Evolutionary conservation across 2,329 filamentous ascomycete genomes (phyloP).

Genomic region (Fusarium brevicatenulatum): DNA sequence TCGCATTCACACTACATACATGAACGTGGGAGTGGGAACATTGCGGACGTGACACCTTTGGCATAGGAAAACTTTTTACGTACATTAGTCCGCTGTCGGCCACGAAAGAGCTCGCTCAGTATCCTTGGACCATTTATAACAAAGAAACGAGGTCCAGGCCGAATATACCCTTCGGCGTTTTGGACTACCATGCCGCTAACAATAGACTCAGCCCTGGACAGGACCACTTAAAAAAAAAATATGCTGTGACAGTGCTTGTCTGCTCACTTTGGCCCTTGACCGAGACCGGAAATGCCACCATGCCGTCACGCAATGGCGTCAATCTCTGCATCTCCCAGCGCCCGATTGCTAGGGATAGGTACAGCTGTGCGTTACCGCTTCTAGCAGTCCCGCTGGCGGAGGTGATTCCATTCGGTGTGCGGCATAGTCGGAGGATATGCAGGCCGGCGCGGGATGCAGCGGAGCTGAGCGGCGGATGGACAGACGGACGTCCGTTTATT

Average conservation of each 20-base stretch:
- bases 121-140: conserved; percentile 14
- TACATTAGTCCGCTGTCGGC: conserved; percentile 34
- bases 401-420: conserved; percentile 9
- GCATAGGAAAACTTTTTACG: conserved; percentile 33
- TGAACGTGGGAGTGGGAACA: conserved; percentile 23
- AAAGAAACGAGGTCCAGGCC: conserved; percentile 18
- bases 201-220: conserved; percentile 27
- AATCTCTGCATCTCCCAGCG: conserved; percentile 34
- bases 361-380: conserved; percentile 34
- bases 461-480: conserved; percentile 18
- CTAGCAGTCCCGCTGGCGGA: conserved; percentile 42
- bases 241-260: conserved; percentile 4
- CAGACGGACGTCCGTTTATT: conserved; percentile 11
- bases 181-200: conserved; percentile 24
- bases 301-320: conserved; percentile 45
- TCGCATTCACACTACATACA: conserved; percentile 14
- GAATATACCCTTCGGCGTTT: conserved; percentile 21
- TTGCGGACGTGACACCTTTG: background rate
- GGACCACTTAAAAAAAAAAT: conserved; percentile 19
- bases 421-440: conserved; percentile 26
- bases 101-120: conserved; percentile 1
- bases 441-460: conserved; percentile 30
- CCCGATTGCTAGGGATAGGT: conserved; percentile 1
- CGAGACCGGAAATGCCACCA: conserved; percentile 42
- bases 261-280: conserved; percentile 27